Conservation (phyloP, 2,329 filamentous ascomycete species). For the Talaromyces sp. region DNA sequence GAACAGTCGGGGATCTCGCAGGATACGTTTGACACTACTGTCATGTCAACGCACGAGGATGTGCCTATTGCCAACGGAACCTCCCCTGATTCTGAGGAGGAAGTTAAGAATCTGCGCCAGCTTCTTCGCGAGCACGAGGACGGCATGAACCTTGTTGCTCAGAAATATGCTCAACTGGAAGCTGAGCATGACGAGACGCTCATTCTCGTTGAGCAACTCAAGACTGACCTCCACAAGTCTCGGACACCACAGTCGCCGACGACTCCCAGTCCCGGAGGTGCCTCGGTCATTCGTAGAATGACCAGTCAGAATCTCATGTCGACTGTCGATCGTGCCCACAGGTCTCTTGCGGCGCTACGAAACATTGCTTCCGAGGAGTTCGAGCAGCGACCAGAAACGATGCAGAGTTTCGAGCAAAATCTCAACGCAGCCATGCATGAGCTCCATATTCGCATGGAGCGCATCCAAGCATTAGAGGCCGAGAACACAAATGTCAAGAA, state of each 20-base stretch:
- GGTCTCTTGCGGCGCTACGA: slow-evolving; percentile 82
- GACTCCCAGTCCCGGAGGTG: slow-evolving; percentile 36
- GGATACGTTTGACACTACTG: slow-evolving; percentile 61
- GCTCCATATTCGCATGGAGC: slow-evolving; percentile 77
- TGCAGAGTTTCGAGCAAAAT: slow-evolving; percentile 91
- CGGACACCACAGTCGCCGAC: slow-evolving; percentile 58
- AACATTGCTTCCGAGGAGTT: slow-evolving; percentile 87
- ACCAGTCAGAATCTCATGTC: slow-evolving; percentile 85
- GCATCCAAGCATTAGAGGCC: slow-evolving; percentile 82
- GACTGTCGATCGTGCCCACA: slow-evolving; percentile 78
- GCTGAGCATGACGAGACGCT: slow-evolving; percentile 76
- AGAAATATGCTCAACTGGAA: slow-evolving; percentile 80
- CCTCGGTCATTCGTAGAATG: slow-evolving; percentile 83
- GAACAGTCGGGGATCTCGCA: slow-evolving; percentile 67
- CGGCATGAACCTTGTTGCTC: slow-evolving; percentile 66
- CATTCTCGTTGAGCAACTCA: slow-evolving; percentile 84
- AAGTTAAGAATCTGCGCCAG: slow-evolving; percentile 67
- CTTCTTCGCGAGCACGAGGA: slow-evolving; percentile 73
- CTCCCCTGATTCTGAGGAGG: slow-evolving; percentile 52
- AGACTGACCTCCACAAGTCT: slow-evolving; percentile 78
- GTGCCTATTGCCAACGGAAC: slow-evolving; percentile 25
- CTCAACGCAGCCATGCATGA: slow-evolving; percentile 91
- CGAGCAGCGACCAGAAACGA: slow-evolving; percentile 72
- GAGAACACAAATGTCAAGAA: slow-evolving; percentile 80
- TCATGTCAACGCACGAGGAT: slow-evolving; percentile 24